phyloP scores from a whole-genome alignment of 1,284 basidiomycete species.

The Cutaneotrichosporon cutaneum region DNA sequence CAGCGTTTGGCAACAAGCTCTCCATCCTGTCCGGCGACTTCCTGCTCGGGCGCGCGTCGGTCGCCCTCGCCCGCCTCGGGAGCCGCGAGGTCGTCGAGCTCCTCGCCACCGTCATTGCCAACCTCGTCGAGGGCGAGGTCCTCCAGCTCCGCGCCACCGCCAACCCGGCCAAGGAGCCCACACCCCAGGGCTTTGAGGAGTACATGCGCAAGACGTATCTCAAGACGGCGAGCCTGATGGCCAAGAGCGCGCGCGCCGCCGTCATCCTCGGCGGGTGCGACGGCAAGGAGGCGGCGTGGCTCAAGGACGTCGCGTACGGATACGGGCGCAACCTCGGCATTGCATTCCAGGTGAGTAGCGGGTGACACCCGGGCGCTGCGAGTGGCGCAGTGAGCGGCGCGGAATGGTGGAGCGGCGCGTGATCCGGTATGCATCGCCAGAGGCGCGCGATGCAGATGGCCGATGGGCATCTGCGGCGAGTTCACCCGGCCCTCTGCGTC shows the following conservation, averaged over 20 bases:
- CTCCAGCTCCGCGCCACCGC: constrained; percentile 68
- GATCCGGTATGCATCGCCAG: too few species aligned
- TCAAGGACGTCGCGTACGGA: constrained; percentile 92
- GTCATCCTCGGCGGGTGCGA: constrained; percentile 63
- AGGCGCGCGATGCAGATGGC: neutral
- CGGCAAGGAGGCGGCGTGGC: constrained; percentile 61
- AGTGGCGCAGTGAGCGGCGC: neutral
- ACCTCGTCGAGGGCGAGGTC: constrained; percentile 95
- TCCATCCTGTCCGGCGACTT: constrained; percentile 94
- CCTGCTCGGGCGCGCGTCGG: constrained; percentile 84
- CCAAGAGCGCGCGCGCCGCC: constrained; percentile 84
- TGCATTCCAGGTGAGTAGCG: constrained; percentile 77
- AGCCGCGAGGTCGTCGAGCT: constrained; percentile 89
- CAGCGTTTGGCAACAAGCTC: constrained; percentile 92
- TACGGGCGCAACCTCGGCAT: constrained; percentile 88
- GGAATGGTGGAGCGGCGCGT: neutral
- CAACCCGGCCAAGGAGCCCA: constrained; percentile 44
- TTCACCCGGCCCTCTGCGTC: neutral
- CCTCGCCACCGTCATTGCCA: constrained; percentile 86
- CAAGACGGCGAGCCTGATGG: constrained; percentile 94
- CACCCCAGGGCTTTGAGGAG: constrained; percentile 63
- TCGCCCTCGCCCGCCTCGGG: constrained; percentile 82
- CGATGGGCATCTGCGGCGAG: neutral
- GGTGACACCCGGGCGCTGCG: neutral
- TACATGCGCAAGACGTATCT: constrained; percentile 95